These are phyloP conservation scores for Puccinia hordei DNA, from an alignment of 1,284 basidiomycete species.

Conservation along the genomic window DNA sequence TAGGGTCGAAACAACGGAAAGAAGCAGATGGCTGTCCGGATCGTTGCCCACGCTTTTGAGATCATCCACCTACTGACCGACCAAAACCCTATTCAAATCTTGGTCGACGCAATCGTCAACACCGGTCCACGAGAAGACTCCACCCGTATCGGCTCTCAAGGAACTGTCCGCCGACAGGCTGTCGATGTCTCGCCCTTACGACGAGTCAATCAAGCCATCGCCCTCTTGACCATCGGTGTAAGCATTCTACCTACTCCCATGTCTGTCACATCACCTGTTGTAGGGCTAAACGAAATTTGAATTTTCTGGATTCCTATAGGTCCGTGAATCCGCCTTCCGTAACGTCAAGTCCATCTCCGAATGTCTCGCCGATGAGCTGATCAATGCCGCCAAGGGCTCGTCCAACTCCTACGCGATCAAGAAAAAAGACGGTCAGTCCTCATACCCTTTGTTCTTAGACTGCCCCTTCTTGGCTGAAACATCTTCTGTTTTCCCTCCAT, in stretches of 20 bases:
- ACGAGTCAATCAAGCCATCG: constrained; percentile 95
- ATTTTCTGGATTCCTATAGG: constrained; percentile 58
- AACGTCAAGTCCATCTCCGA: constrained; percentile 95
- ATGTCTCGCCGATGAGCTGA: constrained; percentile 98
- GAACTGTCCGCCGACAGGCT: constrained; percentile 98
- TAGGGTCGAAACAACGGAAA: constrained; percentile 99
- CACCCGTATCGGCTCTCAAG: constrained; percentile 99
- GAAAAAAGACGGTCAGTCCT: constrained; percentile 67
- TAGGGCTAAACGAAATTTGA: neutral
- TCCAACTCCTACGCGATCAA: constrained; percentile 99
- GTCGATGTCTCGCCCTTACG: constrained; percentile 99
- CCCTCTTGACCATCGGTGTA: constrained; percentile 85
- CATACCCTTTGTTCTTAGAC: constrained; percentile 3
- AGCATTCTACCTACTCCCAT: neutral
- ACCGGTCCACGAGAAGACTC: constrained; percentile 99
- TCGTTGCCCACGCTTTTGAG: constrained; percentile 99
- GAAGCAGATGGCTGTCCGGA: constrained; percentile 98
- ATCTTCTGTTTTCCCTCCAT: neutral
- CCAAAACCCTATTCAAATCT: constrained; percentile 98
- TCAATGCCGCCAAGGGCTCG: constrained; percentile 99
- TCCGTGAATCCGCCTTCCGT: constrained; percentile 99
- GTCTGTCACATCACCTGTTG: neutral
- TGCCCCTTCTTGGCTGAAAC: constrained; percentile 3
- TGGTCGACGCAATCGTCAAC: constrained; percentile 99
- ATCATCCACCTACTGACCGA: constrained; percentile 99